Evolutionary conservation across 1,284 basidiomycete species (phyloP).

Genomic region (Boletellus sp.): DNA sequence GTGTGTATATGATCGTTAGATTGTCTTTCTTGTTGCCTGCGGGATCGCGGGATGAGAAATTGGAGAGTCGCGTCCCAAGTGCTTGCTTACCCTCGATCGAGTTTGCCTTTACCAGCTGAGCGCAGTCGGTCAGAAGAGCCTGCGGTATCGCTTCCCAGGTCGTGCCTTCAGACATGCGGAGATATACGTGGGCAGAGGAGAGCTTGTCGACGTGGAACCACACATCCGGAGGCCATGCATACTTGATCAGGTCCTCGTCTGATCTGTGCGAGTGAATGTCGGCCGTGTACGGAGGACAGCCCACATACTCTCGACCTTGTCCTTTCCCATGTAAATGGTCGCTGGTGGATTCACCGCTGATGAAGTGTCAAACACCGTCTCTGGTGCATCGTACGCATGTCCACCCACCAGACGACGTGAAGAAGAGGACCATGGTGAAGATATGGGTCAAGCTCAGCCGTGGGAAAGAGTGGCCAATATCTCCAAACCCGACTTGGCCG

Average conservation of each 20-base stretch:
- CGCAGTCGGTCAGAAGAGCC: conserved; percentile 77
- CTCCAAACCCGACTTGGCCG: too few relatives aligned
- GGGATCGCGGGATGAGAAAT: neutral
- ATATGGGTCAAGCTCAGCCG: neutral
- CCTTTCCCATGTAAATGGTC: conserved; percentile 90
- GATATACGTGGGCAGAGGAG: conserved; percentile 92
- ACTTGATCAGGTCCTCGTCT: conserved; percentile 95
- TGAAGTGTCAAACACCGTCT: neutral
- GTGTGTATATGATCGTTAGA: conserved; percentile 92
- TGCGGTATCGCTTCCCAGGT: conserved; percentile 87
- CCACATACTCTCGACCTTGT: conserved; percentile 92
- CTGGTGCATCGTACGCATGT: neutral
- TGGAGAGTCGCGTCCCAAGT: neutral
- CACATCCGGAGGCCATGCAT: conserved; percentile 79
- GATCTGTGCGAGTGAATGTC: conserved; percentile 20
- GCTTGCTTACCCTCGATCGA: conserved; percentile 83
- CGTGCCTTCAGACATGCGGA: conserved; percentile 79
- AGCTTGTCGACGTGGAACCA: conserved; percentile 90
- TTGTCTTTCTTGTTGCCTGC: conserved; percentile 95
- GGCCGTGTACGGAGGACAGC: conserved; percentile 5
- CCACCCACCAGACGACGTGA: conserved; percentile 55
- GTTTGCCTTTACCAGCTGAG: conserved; percentile 96
- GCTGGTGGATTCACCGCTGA: conserved; percentile 62
- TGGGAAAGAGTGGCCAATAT: neutral
- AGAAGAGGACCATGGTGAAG: conserved; percentile 62